Evolutionary conservation across 805 yeast genomes (phyloP).

Genomic region (Yueomyces sp.): DNA sequence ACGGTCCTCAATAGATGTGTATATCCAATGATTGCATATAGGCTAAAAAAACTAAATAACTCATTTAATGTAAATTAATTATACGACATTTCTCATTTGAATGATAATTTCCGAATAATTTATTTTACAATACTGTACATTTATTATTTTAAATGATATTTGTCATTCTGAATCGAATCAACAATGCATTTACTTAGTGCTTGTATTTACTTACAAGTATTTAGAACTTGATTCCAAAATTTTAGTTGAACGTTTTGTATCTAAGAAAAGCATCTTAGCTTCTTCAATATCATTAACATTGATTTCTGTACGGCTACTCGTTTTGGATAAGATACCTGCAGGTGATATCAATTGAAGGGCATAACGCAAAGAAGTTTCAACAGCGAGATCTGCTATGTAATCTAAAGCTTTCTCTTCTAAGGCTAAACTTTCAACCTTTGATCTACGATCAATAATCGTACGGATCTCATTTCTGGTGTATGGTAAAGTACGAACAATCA

Average conservation of each 20-base stretch:
- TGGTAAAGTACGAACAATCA: constrained; percentile 87
- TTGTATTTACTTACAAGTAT: constrained; percentile 11
- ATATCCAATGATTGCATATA: no score
- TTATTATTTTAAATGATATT: not conserved
- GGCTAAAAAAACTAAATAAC: no score
- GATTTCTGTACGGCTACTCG: constrained; percentile 59
- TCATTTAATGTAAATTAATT: no score
- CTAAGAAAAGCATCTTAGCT: constrained; percentile 71
- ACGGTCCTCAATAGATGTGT: constrained; percentile 26
- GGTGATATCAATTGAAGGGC: constrained; percentile 87
- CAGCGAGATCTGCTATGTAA: constrained; percentile 59
- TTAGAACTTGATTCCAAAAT: constrained; percentile 33
- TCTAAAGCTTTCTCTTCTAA: constrained; percentile 59
- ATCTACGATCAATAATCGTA: constrained; percentile 70
- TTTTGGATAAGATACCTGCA: constrained; percentile 67
- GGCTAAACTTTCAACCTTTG: constrained; percentile 61
- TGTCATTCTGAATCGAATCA: no score
- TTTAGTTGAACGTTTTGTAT: constrained; percentile 67
- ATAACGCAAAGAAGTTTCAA: constrained; percentile 73
- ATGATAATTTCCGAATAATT: no score
- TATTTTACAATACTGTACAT: no score
- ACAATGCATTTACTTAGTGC: no score
- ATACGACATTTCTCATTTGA: no score
- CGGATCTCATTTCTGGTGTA: constrained; percentile 73
- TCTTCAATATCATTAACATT: constrained; percentile 65